These are phyloP conservation scores for Linnemannia elongata DNA, from an alignment of 192 early-diverging fungal genomes.

Conservation along the genomic window DNA sequence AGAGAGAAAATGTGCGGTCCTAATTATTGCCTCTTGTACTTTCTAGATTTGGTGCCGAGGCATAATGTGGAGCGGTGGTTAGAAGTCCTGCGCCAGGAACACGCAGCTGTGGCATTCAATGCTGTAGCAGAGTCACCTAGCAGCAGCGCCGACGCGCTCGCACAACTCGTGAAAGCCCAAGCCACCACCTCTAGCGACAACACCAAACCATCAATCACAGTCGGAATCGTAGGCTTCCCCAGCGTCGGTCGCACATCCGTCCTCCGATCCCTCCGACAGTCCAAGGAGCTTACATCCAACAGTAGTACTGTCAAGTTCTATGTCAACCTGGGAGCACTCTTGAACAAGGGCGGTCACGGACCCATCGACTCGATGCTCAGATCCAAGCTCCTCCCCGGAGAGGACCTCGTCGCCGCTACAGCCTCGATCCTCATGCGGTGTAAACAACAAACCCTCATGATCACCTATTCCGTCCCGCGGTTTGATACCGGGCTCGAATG, in stretches of 20 bases:
- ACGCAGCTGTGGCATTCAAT: neutral
- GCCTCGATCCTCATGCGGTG: constrained; percentile 5
- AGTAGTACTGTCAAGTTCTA: constrained; percentile 2
- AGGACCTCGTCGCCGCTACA: constrained; percentile 9
- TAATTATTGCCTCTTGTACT: neutral
- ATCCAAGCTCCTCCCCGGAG: neutral
- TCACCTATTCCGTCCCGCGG: neutral
- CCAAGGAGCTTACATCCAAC: neutral
- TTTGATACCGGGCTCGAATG: constrained; percentile 1
- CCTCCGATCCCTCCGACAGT: constrained; percentile 1
- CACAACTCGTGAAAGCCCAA: neutral
- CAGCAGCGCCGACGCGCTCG: neutral
- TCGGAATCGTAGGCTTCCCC: constrained; percentile 11
- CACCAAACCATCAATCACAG: neutral
- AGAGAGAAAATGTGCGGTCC: no score
- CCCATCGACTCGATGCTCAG: constrained; percentile 3
- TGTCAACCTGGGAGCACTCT: neutral
- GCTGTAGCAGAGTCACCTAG: neutral
- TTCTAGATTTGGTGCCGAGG: neutral
- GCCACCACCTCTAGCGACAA: neutral
- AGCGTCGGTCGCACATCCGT: constrained; percentile 15
- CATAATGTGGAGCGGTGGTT: constrained; percentile 16
- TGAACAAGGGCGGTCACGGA: neutral
- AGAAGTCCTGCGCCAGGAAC: neutral
- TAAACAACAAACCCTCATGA: neutral